Base-by-base conservation (phyloP, 208 protist genomes). In the Novymonas esmeraldas region DNA sequence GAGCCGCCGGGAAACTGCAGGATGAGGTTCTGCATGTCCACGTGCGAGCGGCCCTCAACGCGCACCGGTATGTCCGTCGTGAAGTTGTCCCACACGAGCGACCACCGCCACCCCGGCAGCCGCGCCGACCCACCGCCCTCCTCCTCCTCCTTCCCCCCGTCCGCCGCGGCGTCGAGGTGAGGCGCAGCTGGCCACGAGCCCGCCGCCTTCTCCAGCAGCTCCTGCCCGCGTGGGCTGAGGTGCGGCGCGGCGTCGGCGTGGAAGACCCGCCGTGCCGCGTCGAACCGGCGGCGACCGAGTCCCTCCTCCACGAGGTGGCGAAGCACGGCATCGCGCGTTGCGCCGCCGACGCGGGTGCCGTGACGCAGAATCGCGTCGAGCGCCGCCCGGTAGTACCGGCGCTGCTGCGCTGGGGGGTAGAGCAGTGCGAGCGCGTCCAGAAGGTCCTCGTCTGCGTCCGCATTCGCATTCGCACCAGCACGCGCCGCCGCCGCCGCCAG, bases 61-160 rank as follows among this genome's bases (percentile, higher is more conserved):
- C 63, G 66, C 2, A 84, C 18, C 1, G 82, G 84, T 28, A 84
- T 79, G 5, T 45, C 2, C 4, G 52, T 41, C 6, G 81, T 82
- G 58, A 94, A 92, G 66, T 85, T 86, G 55, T 92, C 85, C 75
- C 73, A 82, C 24, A 56, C 61, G 33, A 92, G 38, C 26, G 55
- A 58, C 85, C 84, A 94, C 49, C 71, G 68, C 63, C 73, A 81
- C 14, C 67, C 64, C 0, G 57, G 31, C 10, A 51, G 36, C 14
- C 64, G 61, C n/a, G 31, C 64, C 4, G 38, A n/a, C n/a, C 22
- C 13, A 24, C n/a, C 20, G 34, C 20, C 54, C 7, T 3, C 54
- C 4, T 7, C 33, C 3, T 44, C 34, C 11, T 44, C 54, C 3
- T 55, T n/a, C n/a, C n/a, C n/a, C n/a, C n/a, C 64, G 16, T 44